Percentiles rank a stretch among this genome's conserved stretches.
Evolutionary conservation across 371 early-diverging fungal genomes (phyloP).

Genomic region (Capniomyces stellatus): DNA sequence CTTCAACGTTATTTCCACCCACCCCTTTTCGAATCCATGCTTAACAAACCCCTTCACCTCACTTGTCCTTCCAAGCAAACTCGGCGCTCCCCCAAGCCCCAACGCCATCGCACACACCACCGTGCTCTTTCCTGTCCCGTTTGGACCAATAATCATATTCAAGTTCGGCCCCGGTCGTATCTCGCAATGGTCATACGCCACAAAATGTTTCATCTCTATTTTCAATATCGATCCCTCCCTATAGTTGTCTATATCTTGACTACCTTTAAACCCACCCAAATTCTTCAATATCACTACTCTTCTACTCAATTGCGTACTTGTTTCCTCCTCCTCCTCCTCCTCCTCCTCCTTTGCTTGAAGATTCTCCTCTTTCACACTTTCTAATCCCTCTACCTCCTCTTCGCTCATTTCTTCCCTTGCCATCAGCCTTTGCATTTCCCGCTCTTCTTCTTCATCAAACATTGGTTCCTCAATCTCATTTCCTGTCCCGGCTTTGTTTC

Average conservation of each 20-base stretch:
- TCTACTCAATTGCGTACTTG: no score
- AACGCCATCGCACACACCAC: conserved; percentile 95
- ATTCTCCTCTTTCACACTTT: no score
- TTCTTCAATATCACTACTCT: no score
- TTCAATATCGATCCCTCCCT: conserved; percentile 34
- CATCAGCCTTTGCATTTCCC: no score
- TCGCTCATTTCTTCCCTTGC: no score
- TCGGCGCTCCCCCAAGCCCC: conserved; percentile 80
- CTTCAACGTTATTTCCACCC: conserved; percentile 39
- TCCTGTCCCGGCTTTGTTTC: no score
- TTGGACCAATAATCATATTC: conserved; percentile 95
- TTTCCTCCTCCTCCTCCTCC: no score
- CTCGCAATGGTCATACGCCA: conserved; percentile 77
- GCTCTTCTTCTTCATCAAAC: no score
- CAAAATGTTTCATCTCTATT: conserved; percentile 66
- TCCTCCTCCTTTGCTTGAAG: no score
- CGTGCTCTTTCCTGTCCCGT: conserved; percentile 97
- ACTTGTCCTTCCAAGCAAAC: conserved; percentile 70
- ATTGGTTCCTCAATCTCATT: no score
- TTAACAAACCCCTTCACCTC: conserved; percentile 82
- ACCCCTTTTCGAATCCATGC: conserved; percentile 61
- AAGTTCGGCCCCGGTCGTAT: conserved; percentile 77
- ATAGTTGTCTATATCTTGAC: background rate
- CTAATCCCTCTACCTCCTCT: no score
- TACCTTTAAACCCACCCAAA: no score